Evolutionary conservation across 257 asterid genomes (phyloP).

Genomic region (Linderniella brevidens): DNA sequence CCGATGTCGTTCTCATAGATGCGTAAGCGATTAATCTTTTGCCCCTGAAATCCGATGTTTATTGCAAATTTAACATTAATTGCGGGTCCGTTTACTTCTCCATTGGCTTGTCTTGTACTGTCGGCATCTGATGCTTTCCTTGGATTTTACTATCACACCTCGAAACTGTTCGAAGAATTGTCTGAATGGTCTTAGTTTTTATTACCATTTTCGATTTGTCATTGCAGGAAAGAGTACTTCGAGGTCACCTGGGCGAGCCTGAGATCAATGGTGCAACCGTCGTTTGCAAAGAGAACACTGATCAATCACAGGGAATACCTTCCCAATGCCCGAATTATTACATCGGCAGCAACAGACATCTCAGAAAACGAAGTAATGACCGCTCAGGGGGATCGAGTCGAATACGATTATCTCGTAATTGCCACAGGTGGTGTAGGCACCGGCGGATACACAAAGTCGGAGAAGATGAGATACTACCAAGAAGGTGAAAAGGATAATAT

Average conservation of each 20-base stretch:
- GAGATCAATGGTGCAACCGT: constrained; percentile 75
- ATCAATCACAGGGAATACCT: constrained; percentile 63
- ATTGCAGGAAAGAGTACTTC: constrained; percentile 59
- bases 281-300: constrained; percentile 57
- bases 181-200: no score
- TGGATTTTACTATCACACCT: no score
- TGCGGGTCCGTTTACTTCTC: no score
- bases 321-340: constrained; percentile 34
- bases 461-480: constrained; percentile 40
- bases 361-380: constrained; percentile 42
- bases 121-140: background rate
- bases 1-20: constrained; percentile 60
- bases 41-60: no score
- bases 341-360: constrained; percentile 44
- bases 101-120: background rate
- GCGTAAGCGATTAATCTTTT: constrained; percentile 24
- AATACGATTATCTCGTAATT: constrained; percentile 67
- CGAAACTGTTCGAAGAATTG: no score
- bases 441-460: constrained; percentile 24
- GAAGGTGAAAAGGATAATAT: constrained; percentile 31
- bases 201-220: no score
- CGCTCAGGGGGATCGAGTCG: constrained; percentile 33
- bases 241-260: constrained; percentile 79
- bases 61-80: no score
- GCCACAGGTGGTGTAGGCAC: constrained; percentile 59